Evolutionary conservation across 73 alveolate species (phyloP), one percentile per base, ranked within the genome.

Genomic region (Urostyla sp.): DNA sequence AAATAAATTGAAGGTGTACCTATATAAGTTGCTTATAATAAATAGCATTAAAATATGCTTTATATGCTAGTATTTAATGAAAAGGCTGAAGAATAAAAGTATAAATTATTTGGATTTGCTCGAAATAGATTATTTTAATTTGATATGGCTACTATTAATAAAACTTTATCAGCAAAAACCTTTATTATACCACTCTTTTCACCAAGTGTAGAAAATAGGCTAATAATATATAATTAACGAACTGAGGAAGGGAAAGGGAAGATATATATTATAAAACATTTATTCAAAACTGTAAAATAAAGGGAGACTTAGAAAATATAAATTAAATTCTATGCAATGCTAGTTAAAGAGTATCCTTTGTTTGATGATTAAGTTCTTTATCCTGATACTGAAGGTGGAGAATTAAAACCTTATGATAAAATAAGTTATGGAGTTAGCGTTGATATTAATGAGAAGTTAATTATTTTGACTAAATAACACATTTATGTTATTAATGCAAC

Each of bases 11-110:
- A 10, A 40, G 79, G 79, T 18, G 27, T 4, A 5, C 50, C 53
- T 38, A 7, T 10, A 5, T 18, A n/a, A 5, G 18, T 43, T 3
- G 60, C 50, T 28, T 13, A 37, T 20, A 60, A 63, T 38, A 27
- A 8, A 13, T 18, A 63, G 31, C 45, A 63, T 31, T 63, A 63
- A 44, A 63, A 60, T 24, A 13, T 63, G 43, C 59, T 63, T 3
- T 63, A 63, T 24, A 28, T 40, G 51, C 10, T 40, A 11, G 51
- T 10, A 10, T 40, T n/a, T n/a, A n/a, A n/a, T n/a, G n/a, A n/a
- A n/a, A n/a, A n/a, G n/a, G n/a, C n/a, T n/a, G n/a, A n/a, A 40
- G 51, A 15, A 40, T 40, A 10, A 40, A 40, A 40, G 15, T 40
- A 15, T 11, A 40, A 40, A 40, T n/a, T n/a, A n/a, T n/a, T n/a